Base-by-base conservation (phyloP, 164 flowering plant genomes). In the Piper betle region DNA sequence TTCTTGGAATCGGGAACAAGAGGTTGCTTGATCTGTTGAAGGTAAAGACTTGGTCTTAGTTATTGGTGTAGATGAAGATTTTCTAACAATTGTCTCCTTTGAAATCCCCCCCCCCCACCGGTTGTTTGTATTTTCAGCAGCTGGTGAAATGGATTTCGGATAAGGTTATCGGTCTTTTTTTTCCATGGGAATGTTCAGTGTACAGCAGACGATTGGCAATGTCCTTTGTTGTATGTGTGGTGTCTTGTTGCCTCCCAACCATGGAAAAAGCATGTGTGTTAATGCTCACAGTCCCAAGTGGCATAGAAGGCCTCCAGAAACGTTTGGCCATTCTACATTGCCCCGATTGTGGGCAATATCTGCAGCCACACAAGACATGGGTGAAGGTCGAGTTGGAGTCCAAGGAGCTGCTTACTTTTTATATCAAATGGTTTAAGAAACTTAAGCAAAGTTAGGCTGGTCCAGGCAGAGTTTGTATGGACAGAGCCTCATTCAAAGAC, bases 221-320 rank as follows among this genome's bases (percentile, higher is more conserved):
- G 85, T 84, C 52, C 65, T 82, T 42, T 84, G 90, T 63, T 84
- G 90, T 78, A 78, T 77, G 63, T 84, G 90, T 62, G 87, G 90
- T 25, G 68, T 79, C 37, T 57, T 70, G 10, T 82, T 84, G 81
- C 68, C 72, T 8, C 90, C 90, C 57, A 84, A 84, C 64, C 33
- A 25, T 82, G 33, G 85, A 85, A 15, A 84, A 84, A n/a, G n/a
- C 61, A 84, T 84, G 89, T 84, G 89, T 65, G 82, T 81, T 4
- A 78, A 19, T 84, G 90, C 71, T 66, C 82, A 42, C 77, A 80
- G 10, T 78, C 90, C 19, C 80, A 79, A 61, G 77, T 81, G 57
- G 85, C 6, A 84, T 85, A 10, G 90, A 82, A 70, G 84, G 79
- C 55, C 64, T 84, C 16, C 79, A 75, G 63, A 84, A 81, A 75